Conservation (phyloP, 2,329 filamentous ascomycete species). For the Lasiodiplodia sp. region DNA sequence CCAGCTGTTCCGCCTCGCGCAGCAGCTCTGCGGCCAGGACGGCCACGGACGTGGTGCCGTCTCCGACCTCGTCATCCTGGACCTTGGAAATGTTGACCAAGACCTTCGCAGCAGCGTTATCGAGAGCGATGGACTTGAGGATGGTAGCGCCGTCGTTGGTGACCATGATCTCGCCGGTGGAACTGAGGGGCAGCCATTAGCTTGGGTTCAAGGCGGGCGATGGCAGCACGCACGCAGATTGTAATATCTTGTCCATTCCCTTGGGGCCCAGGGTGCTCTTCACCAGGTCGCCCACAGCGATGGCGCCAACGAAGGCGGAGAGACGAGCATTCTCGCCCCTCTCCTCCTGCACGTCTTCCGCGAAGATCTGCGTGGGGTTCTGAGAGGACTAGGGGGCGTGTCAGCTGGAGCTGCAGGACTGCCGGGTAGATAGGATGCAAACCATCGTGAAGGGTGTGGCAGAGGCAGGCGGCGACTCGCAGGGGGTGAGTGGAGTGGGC, state of each 20-base stretch:
- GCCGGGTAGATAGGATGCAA: not conserved
- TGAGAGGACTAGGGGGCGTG: constrained; percentile 45
- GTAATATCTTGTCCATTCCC: constrained; percentile 98
- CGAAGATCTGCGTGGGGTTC: constrained; percentile 97
- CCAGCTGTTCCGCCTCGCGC: constrained; percentile 94
- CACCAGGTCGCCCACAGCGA: constrained; percentile 94
- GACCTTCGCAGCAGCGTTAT: constrained; percentile 98
- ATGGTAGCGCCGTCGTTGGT: constrained; percentile 99
- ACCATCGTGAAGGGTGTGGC: constrained; percentile 28
- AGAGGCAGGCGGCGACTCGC: constrained; percentile 22
- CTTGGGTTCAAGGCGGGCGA: constrained; percentile 28
- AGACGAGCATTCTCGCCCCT: constrained; percentile 99
- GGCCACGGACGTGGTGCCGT: constrained; percentile 97
- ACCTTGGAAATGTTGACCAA: constrained; percentile 99
- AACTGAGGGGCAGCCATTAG: constrained; percentile 60
- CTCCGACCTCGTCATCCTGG: constrained; percentile 97
- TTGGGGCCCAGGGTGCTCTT: constrained; percentile 98
- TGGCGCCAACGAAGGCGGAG: constrained; percentile 96
- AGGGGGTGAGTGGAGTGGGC: constrained; percentile 24
- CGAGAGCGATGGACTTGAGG: constrained; percentile 95
- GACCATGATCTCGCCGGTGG: constrained; percentile 96
- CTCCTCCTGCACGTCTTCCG: constrained; percentile 94
- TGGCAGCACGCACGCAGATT: constrained; percentile 75
- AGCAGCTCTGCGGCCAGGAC: constrained; percentile 94
- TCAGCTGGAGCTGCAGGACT: constrained; percentile 8